Percentiles rank a stretch among this genome's conserved stretches.
phyloP scores from a whole-genome alignment of 1,139 yeast species.

The Sugiyamaella pinicola region DNA sequence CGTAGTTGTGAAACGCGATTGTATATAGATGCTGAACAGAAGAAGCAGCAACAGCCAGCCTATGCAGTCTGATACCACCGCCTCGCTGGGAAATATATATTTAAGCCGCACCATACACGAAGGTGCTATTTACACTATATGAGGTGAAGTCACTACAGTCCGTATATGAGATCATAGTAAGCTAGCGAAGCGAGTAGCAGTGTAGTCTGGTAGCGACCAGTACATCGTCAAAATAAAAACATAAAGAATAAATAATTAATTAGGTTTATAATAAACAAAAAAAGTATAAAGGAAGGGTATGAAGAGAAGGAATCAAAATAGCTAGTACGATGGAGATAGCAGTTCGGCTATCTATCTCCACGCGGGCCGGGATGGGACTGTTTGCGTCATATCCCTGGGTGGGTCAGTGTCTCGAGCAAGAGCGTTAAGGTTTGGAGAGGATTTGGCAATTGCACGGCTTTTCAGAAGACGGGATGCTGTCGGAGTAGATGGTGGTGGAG shows the following conservation, averaged over 20 bases:
- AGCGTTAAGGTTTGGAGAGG: constrained; percentile 22
- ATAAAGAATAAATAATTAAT: not conserved
- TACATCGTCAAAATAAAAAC: too few species aligned
- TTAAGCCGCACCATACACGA: not conserved
- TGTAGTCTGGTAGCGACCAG: too few species aligned
- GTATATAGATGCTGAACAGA: too few species aligned
- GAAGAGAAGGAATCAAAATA: not conserved
- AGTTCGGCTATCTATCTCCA: constrained; percentile 8
- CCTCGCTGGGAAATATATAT: too few species aligned
- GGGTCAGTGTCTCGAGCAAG: constrained; percentile 8
- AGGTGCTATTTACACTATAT: too few species aligned
- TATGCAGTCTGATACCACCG: too few species aligned
- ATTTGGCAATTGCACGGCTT: constrained; percentile 17
- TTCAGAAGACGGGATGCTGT: constrained; percentile 17
- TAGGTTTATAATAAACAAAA: not conserved
- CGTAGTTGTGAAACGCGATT: not conserved
- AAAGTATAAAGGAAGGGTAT: not conserved
- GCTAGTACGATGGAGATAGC: not conserved
- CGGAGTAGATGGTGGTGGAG: constrained; percentile 12
- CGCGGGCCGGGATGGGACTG: not conserved
- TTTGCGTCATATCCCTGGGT: not conserved
- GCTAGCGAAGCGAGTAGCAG: too few species aligned
- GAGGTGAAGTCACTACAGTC: too few species aligned
- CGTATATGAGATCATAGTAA: too few species aligned
- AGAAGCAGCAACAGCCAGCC: too few species aligned